Conservation (phyloP, 2,329 filamentous ascomycete genomes). For the Penicillium brevicompactum region DNA sequence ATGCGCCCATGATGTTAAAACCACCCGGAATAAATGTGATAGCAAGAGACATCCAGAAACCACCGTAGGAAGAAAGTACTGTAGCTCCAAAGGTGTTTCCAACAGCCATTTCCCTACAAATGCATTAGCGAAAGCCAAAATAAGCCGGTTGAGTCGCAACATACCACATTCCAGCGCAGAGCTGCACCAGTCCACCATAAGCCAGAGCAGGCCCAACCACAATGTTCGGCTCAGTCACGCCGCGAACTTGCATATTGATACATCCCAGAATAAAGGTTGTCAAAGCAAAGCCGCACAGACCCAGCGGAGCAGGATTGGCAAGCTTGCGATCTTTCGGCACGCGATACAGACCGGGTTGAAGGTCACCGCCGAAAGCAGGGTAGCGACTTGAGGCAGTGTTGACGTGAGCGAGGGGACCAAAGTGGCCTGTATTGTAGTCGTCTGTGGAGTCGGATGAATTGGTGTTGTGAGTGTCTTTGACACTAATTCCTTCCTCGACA, state of each 20-base stretch:
- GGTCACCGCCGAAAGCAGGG: slow-evolving; percentile 66
- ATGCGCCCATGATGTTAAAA: slow-evolving; percentile 60
- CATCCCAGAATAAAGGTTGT: slow-evolving; percentile 76
- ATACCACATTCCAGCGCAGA: slow-evolving; percentile 80
- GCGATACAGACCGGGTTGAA: slow-evolving; percentile 67
- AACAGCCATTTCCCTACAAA: slow-evolving; percentile 72
- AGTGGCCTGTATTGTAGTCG: slow-evolving; percentile 14
- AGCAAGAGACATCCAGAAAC: slow-evolving; percentile 74
- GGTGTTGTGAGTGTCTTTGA: slow-evolving; percentile 6
- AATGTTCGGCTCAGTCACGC: slow-evolving; percentile 61
- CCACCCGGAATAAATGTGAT: slow-evolving; percentile 66
- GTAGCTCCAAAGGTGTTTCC: slow-evolving; percentile 81
- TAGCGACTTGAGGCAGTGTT: slow-evolving; percentile 44
- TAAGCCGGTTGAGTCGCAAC: slow-evolving; percentile 5
- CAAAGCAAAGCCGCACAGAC: slow-evolving; percentile 72
- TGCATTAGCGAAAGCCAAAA: not conserved
- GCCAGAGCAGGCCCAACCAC: slow-evolving; percentile 67
- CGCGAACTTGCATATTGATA: slow-evolving; percentile 67
- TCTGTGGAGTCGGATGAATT: slow-evolving; percentile 1
- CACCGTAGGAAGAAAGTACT: slow-evolving; percentile 73
- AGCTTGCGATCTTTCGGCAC: slow-evolving; percentile 64
- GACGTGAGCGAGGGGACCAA: slow-evolving; percentile 48
- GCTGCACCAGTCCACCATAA: slow-evolving; percentile 73
- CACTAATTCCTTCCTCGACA: slow-evolving; percentile 5
- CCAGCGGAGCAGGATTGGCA: slow-evolving; percentile 73